Conservation (phyloP, 2,329 filamentous ascomycete genomes). For the Claviceps sp. region DNA sequence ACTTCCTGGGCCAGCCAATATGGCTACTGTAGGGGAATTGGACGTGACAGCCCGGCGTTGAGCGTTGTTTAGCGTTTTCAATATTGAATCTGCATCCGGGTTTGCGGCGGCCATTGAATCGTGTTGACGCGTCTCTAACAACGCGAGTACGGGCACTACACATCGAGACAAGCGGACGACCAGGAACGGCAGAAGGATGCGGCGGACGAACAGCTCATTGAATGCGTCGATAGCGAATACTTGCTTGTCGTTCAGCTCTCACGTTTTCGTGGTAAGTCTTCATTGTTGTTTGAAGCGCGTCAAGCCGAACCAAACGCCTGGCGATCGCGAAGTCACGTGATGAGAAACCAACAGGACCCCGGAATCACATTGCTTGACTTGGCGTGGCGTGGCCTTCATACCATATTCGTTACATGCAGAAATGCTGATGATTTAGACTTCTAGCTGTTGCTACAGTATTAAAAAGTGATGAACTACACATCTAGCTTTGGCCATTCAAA, state of each 20-base stretch:
- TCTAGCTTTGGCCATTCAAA: too few species aligned
- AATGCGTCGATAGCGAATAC: background rate
- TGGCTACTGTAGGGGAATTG: slow-evolving; percentile 42
- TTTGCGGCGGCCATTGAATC: slow-evolving; percentile 16
- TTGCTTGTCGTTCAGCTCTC: background rate
- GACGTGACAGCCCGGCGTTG: slow-evolving; percentile 44
- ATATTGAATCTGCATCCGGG: slow-evolving; percentile 18
- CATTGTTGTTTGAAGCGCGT: background rate
- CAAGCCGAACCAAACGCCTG: background rate
- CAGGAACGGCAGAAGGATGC: background rate
- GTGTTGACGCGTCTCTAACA: slow-evolving; percentile 8
- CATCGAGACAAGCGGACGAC: background rate
- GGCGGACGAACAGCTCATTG: background rate
- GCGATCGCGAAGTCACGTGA: slow-evolving; percentile 10
- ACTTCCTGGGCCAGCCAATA: slow-evolving; percentile 53
- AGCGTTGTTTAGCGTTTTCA: slow-evolving; percentile 39
- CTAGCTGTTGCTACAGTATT: too few species aligned
- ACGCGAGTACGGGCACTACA: slow-evolving; percentile 1
- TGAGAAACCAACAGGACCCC: background rate
- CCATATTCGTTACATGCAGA: too few species aligned
- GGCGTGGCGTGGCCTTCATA: background rate
- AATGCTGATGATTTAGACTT: too few species aligned
- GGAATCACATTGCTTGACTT: background rate
- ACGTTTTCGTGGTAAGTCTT: background rate
- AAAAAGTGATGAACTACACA: too few species aligned